Evolutionary conservation across 371 early-diverging fungal genomes (phyloP), one percentile per base, ranked within the genome.

Genomic region (Actinomortierella wolfii): DNA sequence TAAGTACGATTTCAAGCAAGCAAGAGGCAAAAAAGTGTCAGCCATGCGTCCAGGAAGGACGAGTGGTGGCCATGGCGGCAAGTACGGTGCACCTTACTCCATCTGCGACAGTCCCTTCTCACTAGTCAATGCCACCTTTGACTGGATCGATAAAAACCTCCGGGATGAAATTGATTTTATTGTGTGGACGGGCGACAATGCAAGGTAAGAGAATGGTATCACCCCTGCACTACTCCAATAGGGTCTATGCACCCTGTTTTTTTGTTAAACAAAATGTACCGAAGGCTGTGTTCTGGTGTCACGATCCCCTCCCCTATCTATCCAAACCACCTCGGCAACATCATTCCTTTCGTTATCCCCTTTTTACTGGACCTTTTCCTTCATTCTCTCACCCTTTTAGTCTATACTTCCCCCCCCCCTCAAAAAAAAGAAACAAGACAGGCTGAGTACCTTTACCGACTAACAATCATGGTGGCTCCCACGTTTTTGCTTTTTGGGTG

Each of bases 181-280:
- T 1, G 66, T 90, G 14, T 92, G 91, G 87, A 93, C 93, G 6
- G 93, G 93, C 15, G 92, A 92, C 64, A 90, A 87, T 77, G 82
- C 87, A 23, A 79, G 86, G 88, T 88, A 78, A 61, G 60, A 39
- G 28, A 15, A 45, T 42, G 18, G 2, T n/a, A 20, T 40, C 25
- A 34, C 20, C 40, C 26, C 24, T 56, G 23, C 28, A 46, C 48
- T 26, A 17, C 42, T 18, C 9, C 23, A 9, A 13, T 8, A n/a
- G 46, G 21, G 7, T 28, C 8, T 21, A 18, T 11, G 13, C 15
- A 45, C 43, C 20, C 13, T 18, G 9, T 21, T 1, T 42, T n/a
- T n/a, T n/a, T n/a, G n/a, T n/a, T n/a, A n/a, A n/a, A n/a, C n/a
- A n/a, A n/a, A n/a, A n/a, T n/a, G n/a, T n/a, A n/a, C n/a, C n/a